Evolutionary conservation across 108 stramenopile genomes (phyloP), one percentile per base, ranked within the genome.

Genomic region (Cyclotella sp.): DNA sequence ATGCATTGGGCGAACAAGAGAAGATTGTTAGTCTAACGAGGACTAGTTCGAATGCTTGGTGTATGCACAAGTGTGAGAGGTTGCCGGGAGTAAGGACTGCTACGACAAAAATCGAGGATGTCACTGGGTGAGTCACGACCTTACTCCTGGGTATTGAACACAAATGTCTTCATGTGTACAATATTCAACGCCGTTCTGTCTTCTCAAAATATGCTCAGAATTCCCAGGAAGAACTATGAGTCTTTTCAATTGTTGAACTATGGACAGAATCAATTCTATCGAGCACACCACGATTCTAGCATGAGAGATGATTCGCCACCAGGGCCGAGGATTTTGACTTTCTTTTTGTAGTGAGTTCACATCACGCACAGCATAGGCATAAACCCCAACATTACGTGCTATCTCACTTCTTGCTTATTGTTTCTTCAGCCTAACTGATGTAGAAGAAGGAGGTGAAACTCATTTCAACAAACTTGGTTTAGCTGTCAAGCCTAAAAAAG

Each of bases 381-480:
- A 9, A 9, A n/a, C 18, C 15, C 9, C n/a, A n/a, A 7, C 3
- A 3, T 9, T 49, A n/a, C 1, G 1, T n/a, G 18, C 9, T 3
- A 49, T 49, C n/a, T n/a, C 2, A n/a, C n/a, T 3, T 16, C 47
- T 16, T 3, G 3, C n/a, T 49, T 9, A 49, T 7, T 49, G 3
- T n/a, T 49, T 9, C 9, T 3, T n/a, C 47, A 49, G 47, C 8
- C 55, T 55, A 55, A 22, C 55, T 12, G 90, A 95, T 75, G 95
- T 95, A 8, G 95, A 93, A 80, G 90, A 90, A 69, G 95, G 95
- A 11, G 95, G 95, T 29, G 92, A 95, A 63, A 95, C 95, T 15
- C 62, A 77, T 24, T 95, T 95, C 75, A 86, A 77, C 44, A 82
- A 87, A 78, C 68, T 91, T 54, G 83, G 43, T 71, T 53, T 79